These are phyloP conservation scores for Alternaria longipes DNA, from an alignment of 2,329 filamentous ascomycete genomes.

Conservation along the genomic window DNA sequence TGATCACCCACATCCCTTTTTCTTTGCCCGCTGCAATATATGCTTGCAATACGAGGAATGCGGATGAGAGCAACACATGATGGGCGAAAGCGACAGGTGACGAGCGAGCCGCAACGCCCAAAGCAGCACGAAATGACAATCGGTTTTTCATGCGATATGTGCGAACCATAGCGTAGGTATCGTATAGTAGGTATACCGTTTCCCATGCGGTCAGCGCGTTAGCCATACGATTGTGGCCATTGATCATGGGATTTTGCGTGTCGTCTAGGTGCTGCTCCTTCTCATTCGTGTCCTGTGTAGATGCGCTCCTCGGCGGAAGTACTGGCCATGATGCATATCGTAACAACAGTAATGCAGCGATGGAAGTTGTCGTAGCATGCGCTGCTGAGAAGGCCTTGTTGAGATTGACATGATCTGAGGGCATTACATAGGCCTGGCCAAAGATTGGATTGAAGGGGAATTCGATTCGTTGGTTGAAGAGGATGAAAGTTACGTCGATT, in stretches of 20 bases:
- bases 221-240: background rate
- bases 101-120: background rate
- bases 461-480: too few relatives aligned
- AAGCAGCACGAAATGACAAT: background rate
- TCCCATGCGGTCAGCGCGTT: slow-evolving; percentile 2
- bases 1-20: slow-evolving; percentile 2
- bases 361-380: background rate
- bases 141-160: background rate
- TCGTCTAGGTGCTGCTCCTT: background rate
- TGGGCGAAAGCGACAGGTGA: background rate
- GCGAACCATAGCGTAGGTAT: background rate
- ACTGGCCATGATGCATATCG: background rate
- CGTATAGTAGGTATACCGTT: slow-evolving; percentile 1
- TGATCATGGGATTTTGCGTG: background rate
- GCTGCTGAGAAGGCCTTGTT: slow-evolving; percentile 1
- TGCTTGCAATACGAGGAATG: slow-evolving; percentile 2
- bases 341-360: background rate
- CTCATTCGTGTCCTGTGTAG: background rate
- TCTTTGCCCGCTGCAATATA: background rate
- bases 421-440: background rate
- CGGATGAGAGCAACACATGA: slow-evolving; percentile 4
- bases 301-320: background rate
- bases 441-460: too few relatives aligned
- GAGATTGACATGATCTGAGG: background rate
- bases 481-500: too few relatives aligned